Percentiles rank a stretch among this genome's conserved stretches.
These are phyloP conservation scores for Wickerhamomyces hampshirensis DNA, from an alignment of 805 yeast genomes.

Conservation along the genomic window DNA sequence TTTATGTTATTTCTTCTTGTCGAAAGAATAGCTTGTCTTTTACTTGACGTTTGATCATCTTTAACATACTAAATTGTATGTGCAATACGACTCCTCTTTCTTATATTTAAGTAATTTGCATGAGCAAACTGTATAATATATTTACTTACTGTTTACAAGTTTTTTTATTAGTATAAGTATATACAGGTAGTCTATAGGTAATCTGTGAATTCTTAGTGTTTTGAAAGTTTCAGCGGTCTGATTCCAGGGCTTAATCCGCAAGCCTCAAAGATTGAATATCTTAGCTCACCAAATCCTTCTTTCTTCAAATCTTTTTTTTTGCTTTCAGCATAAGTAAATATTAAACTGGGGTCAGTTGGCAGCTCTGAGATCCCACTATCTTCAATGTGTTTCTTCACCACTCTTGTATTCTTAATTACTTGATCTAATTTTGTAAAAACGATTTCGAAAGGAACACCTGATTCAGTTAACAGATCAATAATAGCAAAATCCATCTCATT, in stretches of 20 bases:
- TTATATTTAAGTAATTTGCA: neutral
- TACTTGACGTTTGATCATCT: no score
- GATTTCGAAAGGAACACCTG: slow-evolving; percentile 68
- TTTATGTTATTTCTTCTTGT: neutral
- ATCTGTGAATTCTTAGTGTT: neutral
- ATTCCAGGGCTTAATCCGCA: slow-evolving; percentile 38
- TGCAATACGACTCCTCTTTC: no score
- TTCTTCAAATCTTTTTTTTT: slow-evolving; percentile 32
- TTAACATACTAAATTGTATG: no score
- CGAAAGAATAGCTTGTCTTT: no score
- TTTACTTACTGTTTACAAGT: no score
- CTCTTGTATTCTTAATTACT: slow-evolving; percentile 31
- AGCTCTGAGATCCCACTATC: slow-evolving; percentile 36
- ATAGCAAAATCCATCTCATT: slow-evolving; percentile 51
- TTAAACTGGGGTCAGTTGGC: slow-evolving; percentile 35
- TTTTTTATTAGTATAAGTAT: no score
- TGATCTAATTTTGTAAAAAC: slow-evolving; percentile 76
- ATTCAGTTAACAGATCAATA: slow-evolving; percentile 41
- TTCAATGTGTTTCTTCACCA: slow-evolving; percentile 33
- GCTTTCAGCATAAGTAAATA: slow-evolving; percentile 48
- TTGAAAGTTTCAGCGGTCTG: slow-evolving; percentile 17
- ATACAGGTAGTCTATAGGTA: no score
- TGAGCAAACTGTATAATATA: slow-evolving; percentile 11
- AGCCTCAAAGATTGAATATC: slow-evolving; percentile 46
- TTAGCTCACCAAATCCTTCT: slow-evolving; percentile 50